These are phyloP conservation scores for Isatis lusitanica DNA, from an alignment of 441 rosid genomes.

Conservation along the genomic window DNA sequence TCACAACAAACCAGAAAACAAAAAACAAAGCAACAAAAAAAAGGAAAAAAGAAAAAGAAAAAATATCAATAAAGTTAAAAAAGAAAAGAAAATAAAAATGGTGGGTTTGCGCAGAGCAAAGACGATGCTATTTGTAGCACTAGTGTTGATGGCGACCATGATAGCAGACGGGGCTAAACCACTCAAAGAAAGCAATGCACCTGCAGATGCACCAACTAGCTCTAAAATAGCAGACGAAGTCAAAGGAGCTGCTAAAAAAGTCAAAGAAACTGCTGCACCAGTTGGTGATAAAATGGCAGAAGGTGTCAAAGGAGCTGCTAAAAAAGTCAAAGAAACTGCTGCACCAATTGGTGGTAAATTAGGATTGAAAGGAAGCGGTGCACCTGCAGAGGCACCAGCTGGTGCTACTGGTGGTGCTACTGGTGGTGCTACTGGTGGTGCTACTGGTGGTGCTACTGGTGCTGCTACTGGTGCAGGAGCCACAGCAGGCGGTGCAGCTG, in stretches of 20 bases:
- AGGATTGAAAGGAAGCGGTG: neutral
- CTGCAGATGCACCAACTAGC: neutral
- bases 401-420: too few relatives aligned
- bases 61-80: neutral
- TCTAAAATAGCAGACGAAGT: constrained; percentile 37
- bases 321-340: neutral
- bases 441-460: too few relatives aligned
- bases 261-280: neutral
- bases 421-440: too few relatives aligned
- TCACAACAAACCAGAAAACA: neutral
- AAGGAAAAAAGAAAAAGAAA: neutral
- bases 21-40: neutral
- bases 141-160: constrained; percentile 22
- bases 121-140: neutral
- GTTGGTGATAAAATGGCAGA: neutral
- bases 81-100: constrained; percentile 8
- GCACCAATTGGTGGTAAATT: neutral
- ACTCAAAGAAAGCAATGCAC: neutral
- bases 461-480: neutral
- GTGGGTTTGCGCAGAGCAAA: constrained; percentile 9
- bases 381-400: too few relatives aligned
- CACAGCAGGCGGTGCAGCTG: neutral
- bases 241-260: neutral
- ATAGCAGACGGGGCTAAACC: constrained; percentile 1
- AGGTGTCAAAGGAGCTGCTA: constrained; percentile 32